Conservation (phyloP, 345 rosid genomes). For the Bruguiera parviflora region DNA sequence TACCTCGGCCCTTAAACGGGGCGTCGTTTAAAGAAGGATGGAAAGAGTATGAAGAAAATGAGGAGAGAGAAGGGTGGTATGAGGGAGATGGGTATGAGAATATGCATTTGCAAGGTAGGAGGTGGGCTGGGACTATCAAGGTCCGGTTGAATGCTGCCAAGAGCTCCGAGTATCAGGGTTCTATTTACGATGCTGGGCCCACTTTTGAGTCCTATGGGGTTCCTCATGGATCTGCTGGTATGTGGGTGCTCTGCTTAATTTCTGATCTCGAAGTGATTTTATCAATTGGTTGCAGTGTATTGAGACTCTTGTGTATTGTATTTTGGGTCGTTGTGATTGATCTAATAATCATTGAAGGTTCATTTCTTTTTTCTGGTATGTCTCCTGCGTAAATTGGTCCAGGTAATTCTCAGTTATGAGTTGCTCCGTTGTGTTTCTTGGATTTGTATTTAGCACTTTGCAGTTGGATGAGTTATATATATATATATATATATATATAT, state of each 20-base stretch:
- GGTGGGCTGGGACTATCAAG: conserved; percentile 67
- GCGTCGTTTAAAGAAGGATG: conserved; percentile 52
- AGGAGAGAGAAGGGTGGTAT: conserved; percentile 82
- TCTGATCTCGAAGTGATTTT: not conserved
- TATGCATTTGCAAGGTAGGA: conserved; percentile 74
- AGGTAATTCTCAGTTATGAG: too few relatives aligned
- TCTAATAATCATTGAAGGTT: too few relatives aligned
- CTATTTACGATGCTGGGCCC: conserved; percentile 70
- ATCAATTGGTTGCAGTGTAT: not conserved
- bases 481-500: too few relatives aligned
- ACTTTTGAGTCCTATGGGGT: conserved; percentile 75
- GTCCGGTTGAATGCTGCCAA: conserved; percentile 36
- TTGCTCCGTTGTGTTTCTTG: too few relatives aligned
- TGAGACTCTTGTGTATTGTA: not conserved
- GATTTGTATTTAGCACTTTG: too few relatives aligned
- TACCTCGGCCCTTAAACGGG: conserved; percentile 51
- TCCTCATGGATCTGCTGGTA: conserved; percentile 87
- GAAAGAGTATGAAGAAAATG: conserved; percentile 48
- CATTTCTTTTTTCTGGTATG: too few relatives aligned
- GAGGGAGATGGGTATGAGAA: conserved; percentile 53
- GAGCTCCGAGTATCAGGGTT: conserved; percentile 55
- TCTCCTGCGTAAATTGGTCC: too few relatives aligned
- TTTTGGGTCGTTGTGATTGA: not conserved
- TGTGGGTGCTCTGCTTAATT: not conserved
- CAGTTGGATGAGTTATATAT: too few relatives aligned